Evolutionary conservation across 257 asterid species (phyloP).

Genomic region (Salvia hispanica): DNA sequence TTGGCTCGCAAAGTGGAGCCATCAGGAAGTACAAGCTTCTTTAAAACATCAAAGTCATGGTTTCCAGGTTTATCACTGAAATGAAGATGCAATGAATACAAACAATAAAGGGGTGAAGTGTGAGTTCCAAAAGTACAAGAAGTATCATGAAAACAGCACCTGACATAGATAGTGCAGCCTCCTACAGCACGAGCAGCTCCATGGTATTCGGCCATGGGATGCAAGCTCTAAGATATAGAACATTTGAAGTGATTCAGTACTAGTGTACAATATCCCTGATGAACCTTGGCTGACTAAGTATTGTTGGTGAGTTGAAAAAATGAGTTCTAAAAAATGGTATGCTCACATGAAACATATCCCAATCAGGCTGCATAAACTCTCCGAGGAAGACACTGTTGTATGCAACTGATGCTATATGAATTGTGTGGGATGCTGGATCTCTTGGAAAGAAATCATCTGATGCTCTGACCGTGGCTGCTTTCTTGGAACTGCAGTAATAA

Average conservation of each 20-base stretch:
- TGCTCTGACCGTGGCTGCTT: slow-evolving; percentile 61
- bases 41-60: slow-evolving; percentile 64
- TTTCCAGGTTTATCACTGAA: slow-evolving; percentile 84
- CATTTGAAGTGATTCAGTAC: slow-evolving; percentile 4
- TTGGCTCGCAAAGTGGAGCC: slow-evolving; percentile 83
- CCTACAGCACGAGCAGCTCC: slow-evolving; percentile 91
- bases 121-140: neutral
- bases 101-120: neutral
- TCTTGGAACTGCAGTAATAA: slow-evolving; percentile 52
- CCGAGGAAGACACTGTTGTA: slow-evolving; percentile 76
- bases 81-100: slow-evolving; percentile 9
- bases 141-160: slow-evolving; percentile 40
- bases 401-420: slow-evolving; percentile 82
- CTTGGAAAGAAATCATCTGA: slow-evolving; percentile 88
- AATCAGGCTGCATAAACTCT: slow-evolving; percentile 89
- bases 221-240: slow-evolving; percentile 58
- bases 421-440: slow-evolving; percentile 90
- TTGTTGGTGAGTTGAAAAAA: neutral
- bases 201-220: slow-evolving; percentile 92
- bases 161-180: slow-evolving; percentile 81
- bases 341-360: slow-evolving; percentile 94
- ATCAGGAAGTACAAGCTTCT: slow-evolving; percentile 81
- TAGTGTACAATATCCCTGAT: neutral
- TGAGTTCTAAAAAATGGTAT: slow-evolving; percentile 4
- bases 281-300: slow-evolving; percentile 10